A percentile compares a stretch with the other conserved stretches of the same genome.
phyloP scores from a whole-genome alignment of 2,329 filamentous ascomycete species.

The Juglanconis sp. region DNA sequence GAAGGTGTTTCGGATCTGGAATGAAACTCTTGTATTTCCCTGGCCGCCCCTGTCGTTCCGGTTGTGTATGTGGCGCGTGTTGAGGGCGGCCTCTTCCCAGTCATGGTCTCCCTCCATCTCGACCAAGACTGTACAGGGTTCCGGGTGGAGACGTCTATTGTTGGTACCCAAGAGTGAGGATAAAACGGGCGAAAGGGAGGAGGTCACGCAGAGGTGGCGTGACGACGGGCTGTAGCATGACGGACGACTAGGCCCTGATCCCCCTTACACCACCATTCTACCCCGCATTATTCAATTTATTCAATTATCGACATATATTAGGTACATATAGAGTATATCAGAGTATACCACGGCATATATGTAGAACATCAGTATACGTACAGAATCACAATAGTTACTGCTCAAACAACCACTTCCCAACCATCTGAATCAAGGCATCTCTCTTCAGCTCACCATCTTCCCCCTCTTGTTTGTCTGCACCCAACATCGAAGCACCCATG shows the following conservation, averaged over 20 bases:
- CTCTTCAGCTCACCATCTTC: conserved; percentile 24
- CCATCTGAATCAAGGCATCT: conserved; percentile 20
- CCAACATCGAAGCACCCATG: conserved; percentile 17
- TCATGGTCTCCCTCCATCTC: conserved; percentile 14
- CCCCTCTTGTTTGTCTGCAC: conserved; percentile 20
- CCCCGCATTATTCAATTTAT: not conserved
- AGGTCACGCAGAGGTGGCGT: not conserved
- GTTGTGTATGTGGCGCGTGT: conserved; percentile 25
- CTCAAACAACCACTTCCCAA: conserved; percentile 14
- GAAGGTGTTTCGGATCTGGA: conserved; percentile 21
- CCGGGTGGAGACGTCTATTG: no score
- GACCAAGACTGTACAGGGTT: not conserved
- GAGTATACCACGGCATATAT: not conserved
- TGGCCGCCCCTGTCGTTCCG: conserved; percentile 18
- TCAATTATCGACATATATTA: not conserved
- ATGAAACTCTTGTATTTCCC: conserved; percentile 16
- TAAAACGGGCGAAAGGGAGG: not conserved
- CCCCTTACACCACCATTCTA: not conserved
- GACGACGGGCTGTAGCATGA: not conserved
- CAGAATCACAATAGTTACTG: not conserved
- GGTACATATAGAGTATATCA: no score
- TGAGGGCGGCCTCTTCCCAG: conserved; percentile 24
- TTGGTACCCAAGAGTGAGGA: not conserved
- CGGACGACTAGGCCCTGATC: no score
- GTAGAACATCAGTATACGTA: not conserved